Percentiles rank a stretch among this genome's conserved stretches.
These are phyloP conservation scores for Suzukiozyma palmioleophila DNA, from an alignment of 1,139 yeast genomes.

Conservation along the genomic window DNA sequence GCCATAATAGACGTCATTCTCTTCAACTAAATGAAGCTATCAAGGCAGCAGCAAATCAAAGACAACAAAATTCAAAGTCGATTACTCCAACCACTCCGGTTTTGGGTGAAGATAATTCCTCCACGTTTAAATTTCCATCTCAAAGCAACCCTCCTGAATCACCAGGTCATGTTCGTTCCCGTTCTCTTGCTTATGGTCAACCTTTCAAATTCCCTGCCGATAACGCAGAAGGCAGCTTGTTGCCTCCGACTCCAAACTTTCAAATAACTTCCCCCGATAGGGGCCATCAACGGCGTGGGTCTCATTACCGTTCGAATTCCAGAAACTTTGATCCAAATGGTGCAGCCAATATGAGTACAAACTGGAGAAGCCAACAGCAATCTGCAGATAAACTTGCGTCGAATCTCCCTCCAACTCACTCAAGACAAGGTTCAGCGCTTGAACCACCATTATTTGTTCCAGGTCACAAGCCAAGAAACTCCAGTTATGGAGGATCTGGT, in stretches of 20 bases:
- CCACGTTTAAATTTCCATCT: slow-evolving; percentile 35
- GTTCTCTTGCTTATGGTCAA: slow-evolving; percentile 43
- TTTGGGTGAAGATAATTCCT: slow-evolving; percentile 18
- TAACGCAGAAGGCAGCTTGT: slow-evolving; percentile 17
- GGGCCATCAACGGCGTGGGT: slow-evolving; percentile 39
- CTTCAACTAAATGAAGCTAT: slow-evolving; percentile 93
- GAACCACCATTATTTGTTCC: slow-evolving; percentile 69
- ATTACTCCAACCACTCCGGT: slow-evolving; percentile 31
- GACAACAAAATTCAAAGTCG: slow-evolving; percentile 49
- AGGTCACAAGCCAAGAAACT: slow-evolving; percentile 70
- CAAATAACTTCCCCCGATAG: slow-evolving; percentile 40
- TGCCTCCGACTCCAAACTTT: slow-evolving; percentile 47
- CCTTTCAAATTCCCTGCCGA: slow-evolving; percentile 45
- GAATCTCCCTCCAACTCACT: slow-evolving; percentile 10
- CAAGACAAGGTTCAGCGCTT: slow-evolving; percentile 21
- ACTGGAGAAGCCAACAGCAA: slow-evolving; percentile 57
- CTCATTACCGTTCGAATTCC: slow-evolving; percentile 54
- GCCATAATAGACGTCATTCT: slow-evolving; percentile 90
- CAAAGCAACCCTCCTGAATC: slow-evolving; percentile 14
- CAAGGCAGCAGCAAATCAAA: slow-evolving; percentile 86
- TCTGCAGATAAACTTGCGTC: background rate
- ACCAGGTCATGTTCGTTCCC: slow-evolving; percentile 27
- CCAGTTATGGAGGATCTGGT: slow-evolving; percentile 57
- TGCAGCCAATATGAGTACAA: slow-evolving; percentile 45
- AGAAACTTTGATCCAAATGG: slow-evolving; percentile 52